These are phyloP conservation scores for Macrolepiota fuliginosa DNA, from an alignment of 768 basidiomycete species.

Conservation along the genomic window DNA sequence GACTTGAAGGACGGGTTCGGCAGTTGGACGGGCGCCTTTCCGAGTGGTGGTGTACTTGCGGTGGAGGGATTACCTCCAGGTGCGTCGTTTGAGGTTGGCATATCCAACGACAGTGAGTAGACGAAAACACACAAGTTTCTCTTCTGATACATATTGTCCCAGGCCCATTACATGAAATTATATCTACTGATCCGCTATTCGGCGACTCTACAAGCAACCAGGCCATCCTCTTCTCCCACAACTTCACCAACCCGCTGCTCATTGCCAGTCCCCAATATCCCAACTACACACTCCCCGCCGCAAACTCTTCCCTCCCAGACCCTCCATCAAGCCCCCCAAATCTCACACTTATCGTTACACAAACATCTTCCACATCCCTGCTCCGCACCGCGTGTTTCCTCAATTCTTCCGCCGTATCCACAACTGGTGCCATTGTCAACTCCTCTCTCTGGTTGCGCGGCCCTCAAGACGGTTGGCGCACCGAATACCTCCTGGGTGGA, in stretches of 20 bases:
- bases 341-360: constrained; percentile 54
- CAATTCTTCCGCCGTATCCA: constrained; percentile 19
- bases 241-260: constrained; percentile 33
- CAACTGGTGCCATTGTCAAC: constrained; percentile 37
- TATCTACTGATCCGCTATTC: constrained; percentile 49
- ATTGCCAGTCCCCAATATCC: constrained; percentile 51
- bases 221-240: constrained; percentile 68
- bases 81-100: constrained; percentile 55
- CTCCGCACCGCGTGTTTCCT: constrained; percentile 63
- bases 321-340: constrained; percentile 43
- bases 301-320: constrained; percentile 45
- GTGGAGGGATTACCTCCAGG: constrained; percentile 30
- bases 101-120: constrained; percentile 43
- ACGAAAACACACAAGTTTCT: not conserved
- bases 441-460: constrained; percentile 57
- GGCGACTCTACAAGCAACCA: constrained; percentile 77
- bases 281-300: constrained; percentile 70
- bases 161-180: constrained; percentile 49
- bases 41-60: constrained; percentile 49
- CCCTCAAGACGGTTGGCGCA: constrained; percentile 53
- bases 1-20: constrained; percentile 12
- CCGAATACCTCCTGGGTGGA: constrained; percentile 63
- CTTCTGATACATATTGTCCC: not conserved
- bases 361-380: constrained; percentile 42
- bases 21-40: constrained; percentile 21